phyloP scores from a whole-genome alignment of 2,329 filamentous ascomycete genomes.

The Myriangium duriaei region DNA sequence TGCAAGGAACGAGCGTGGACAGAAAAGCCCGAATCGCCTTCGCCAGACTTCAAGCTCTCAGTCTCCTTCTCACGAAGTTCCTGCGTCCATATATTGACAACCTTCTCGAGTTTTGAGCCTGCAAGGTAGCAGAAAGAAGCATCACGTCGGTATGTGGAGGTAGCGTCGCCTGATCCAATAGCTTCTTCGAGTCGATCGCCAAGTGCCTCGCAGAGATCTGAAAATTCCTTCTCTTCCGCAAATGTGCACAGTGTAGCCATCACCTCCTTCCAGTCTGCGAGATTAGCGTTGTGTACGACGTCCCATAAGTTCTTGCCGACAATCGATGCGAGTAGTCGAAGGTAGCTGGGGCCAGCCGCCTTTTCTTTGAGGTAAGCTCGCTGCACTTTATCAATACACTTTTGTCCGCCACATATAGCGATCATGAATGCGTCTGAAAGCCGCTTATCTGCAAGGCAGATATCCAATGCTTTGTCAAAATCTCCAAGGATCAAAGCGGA shows the following conservation, averaged over 20 bases:
- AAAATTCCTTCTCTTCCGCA: slow-evolving; percentile 79
- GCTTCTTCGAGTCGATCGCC: slow-evolving; percentile 79
- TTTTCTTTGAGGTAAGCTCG: slow-evolving; percentile 78
- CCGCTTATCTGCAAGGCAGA: slow-evolving; percentile 68
- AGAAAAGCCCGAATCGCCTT: slow-evolving; percentile 72
- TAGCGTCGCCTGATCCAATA: slow-evolving; percentile 38
- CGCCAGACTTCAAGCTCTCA: slow-evolving; percentile 50
- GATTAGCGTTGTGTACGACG: slow-evolving; percentile 87
- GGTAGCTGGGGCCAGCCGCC: slow-evolving; percentile 73
- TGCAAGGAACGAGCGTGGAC: slow-evolving; percentile 81
- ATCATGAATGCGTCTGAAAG: slow-evolving; percentile 97
- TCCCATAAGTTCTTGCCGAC: slow-evolving; percentile 97
- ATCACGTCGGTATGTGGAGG: slow-evolving; percentile 55
- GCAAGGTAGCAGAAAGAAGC: slow-evolving; percentile 94
- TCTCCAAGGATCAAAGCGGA: slow-evolving; percentile 78
- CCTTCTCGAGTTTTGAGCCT: slow-evolving; percentile 94
- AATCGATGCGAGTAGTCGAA: slow-evolving; percentile 79
- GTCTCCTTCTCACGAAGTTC: slow-evolving; percentile 79
- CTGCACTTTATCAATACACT: slow-evolving; percentile 88
- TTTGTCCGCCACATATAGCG: slow-evolving; percentile 88
- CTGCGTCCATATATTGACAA: slow-evolving; percentile 83
- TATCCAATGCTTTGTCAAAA: slow-evolving; percentile 78
- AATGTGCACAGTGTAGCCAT: slow-evolving; percentile 96
- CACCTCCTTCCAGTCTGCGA: slow-evolving; percentile 90
- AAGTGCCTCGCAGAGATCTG: slow-evolving; percentile 86